phyloP scores from a whole-genome alignment of 208 protist genomes.

The Leishmania major region DNA sequence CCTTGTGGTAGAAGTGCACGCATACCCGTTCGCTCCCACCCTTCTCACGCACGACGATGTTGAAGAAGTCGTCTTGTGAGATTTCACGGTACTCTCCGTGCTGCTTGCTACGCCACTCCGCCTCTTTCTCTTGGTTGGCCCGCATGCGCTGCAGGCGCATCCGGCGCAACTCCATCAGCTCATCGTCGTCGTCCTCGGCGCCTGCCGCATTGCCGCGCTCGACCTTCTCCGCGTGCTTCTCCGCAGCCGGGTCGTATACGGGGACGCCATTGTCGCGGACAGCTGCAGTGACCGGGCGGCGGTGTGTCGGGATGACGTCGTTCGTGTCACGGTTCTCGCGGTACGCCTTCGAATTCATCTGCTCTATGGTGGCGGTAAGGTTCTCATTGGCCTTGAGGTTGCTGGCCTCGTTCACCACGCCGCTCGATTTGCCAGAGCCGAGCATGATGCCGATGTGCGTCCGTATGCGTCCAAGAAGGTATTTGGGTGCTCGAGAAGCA shows the following conservation, averaged over 20 bases:
- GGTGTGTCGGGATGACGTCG: conserved; percentile 89
- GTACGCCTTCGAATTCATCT: conserved; percentile 82
- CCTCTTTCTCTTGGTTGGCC: conserved; percentile 56
- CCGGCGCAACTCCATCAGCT: conserved; percentile 76
- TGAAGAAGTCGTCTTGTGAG: conserved; percentile 94
- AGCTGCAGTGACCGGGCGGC: conserved; percentile 38
- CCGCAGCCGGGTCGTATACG: conserved; percentile 73
- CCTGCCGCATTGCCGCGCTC: conserved; percentile 41
- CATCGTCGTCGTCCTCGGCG: conserved; percentile 66
- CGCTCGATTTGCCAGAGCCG: conserved; percentile 85
- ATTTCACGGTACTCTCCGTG: conserved; percentile 94
- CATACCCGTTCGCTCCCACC: conserved; percentile 86
- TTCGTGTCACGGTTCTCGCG: conserved; percentile 59
- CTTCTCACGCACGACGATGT: conserved; percentile 90
- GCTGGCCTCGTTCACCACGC: conserved; percentile 88
- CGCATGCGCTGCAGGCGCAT: conserved; percentile 69
- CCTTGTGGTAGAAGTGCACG: conserved; percentile 95
- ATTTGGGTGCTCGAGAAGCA: background rate
- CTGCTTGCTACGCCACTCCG: conserved; percentile 87
- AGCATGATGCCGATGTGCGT: conserved; percentile 57
- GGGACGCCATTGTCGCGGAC: conserved; percentile 48
- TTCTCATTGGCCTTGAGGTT: conserved; percentile 92
- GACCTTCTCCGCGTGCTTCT: conserved; percentile 42
- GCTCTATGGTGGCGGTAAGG: conserved; percentile 80
- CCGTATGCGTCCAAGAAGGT: conserved; percentile 1